Evolutionary conservation across 1,284 basidiomycete species (phyloP), one percentile per base, ranked within the genome.

Genomic region (Papiliotrema laurentii): DNA sequence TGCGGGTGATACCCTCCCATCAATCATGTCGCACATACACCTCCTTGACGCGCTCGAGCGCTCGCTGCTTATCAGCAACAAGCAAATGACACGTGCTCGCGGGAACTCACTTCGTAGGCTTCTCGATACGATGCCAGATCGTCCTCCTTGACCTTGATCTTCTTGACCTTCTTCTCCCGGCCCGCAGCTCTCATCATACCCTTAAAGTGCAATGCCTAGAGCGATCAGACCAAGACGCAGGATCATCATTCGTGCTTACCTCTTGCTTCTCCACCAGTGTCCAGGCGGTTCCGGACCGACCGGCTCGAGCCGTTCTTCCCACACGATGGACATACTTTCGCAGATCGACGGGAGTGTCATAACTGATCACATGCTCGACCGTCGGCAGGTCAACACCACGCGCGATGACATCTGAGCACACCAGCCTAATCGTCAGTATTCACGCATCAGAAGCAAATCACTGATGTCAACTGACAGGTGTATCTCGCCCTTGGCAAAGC

Each of bases 241-340:
- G 9, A 25, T 18, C 41, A 35, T 38, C n/a, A n/a, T n/a, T n/a
- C n/a, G n/a, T n/a, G 37, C 74, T 38, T 49, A 87, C 89, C 80
- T 97, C 93, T 71, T 96, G 93, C 66, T 90, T 88, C 75, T 98
- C 94, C 4, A 97, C 89, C 54, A 98, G 74, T 2, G 87, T 89
- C 92, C 92, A 98, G 0, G 91, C 91, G 54, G 87, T 82, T 4
- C 94, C 94, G 13, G 75, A 74, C 39, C 87, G 79, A 1, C 91
- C 91, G 2, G 94, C 94, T 51, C 94, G 82, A 3, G 94, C 94
- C 1, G 94, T 97, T 34, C 94, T 80, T 18, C 94, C 94, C 0
- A 92, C 92, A 41, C 94, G 85, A 71, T 98, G 94, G 18, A 98
- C 89, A 66, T 98, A 97, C 72, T 97, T 97, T 43, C 89, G 83